Conservation (phyloP, 2,329 filamentous ascomycete species). For the Colletotrichum trifolii region DNA sequence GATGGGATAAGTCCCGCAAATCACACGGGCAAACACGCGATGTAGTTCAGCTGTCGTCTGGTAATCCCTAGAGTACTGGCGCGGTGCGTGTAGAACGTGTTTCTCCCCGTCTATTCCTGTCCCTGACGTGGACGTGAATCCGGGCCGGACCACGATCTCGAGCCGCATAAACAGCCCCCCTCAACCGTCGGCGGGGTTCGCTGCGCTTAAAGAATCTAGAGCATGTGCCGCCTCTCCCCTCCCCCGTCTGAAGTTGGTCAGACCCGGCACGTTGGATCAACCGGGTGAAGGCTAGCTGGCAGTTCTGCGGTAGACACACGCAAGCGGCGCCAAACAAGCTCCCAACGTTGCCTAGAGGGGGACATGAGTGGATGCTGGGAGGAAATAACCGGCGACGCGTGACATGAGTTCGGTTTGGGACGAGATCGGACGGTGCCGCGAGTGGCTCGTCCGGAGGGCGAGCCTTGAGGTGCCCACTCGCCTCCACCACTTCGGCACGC, state of each 20-base stretch:
- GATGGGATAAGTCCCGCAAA: constrained; percentile 8
- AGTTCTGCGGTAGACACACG: neutral
- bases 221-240: neutral
- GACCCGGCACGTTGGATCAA: constrained; percentile 13
- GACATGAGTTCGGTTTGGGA: constrained; percentile 13
- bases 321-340: neutral
- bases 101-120: neutral
- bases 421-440: constrained; percentile 27
- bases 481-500: constrained; percentile 34
- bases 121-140: constrained; percentile 22
- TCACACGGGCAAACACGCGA: constrained; percentile 2
- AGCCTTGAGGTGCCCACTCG: constrained; percentile 10
- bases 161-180: constrained; percentile 12
- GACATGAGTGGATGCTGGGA: neutral
- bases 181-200: neutral
- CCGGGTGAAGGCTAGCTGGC: neutral
- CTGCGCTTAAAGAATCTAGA: too few species aligned
- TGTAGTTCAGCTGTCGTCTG: constrained; percentile 8
- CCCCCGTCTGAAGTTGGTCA: constrained; percentile 1
- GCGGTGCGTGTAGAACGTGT: constrained; percentile 2
- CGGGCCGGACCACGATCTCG: constrained; percentile 13
- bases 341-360: too few species aligned
- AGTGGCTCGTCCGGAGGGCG: constrained; percentile 18
- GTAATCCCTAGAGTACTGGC: neutral
- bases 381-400: constrained; percentile 8